Conservation (phyloP, 441 rosid genomes). For the Raphanus hybrid region DNA sequence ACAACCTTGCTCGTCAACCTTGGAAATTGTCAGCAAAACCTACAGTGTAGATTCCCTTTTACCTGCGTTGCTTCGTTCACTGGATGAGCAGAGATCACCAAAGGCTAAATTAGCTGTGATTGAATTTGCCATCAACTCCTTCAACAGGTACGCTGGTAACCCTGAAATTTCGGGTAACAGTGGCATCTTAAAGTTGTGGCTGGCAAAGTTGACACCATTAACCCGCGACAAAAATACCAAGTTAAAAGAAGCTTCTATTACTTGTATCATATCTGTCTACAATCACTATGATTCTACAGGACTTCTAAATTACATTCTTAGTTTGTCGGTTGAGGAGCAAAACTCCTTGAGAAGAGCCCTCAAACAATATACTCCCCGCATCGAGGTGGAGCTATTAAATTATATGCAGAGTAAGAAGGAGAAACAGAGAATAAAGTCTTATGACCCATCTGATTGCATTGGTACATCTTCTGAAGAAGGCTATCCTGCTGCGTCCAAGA, state of each 20-base stretch:
- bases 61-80: conserved; percentile 93
- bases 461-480: conserved; percentile 97
- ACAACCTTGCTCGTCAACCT: conserved; percentile 83
- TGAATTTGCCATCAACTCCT: conserved; percentile 87
- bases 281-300: conserved; percentile 84
- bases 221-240: conserved; percentile 90
- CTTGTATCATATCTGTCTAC: conserved; percentile 94
- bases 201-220: conserved; percentile 87
- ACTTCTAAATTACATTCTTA: conserved; percentile 91
- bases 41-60: conserved; percentile 90
- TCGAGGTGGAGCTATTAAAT: conserved; percentile 96
- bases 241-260: conserved; percentile 91
- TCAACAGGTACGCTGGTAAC: conserved; percentile 75
- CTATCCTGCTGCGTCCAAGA: conserved; percentile 65
- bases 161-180: conserved; percentile 82
- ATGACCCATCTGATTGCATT: conserved; percentile 87
- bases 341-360: conserved; percentile 92
- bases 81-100: conserved; percentile 99
- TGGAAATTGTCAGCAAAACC: conserved; percentile 90
- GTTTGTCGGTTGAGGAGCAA: conserved; percentile 97
- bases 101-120: conserved; percentile 99
- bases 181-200: conserved; percentile 94
- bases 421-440: conserved; percentile 80
- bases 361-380: conserved; percentile 94
- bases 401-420: conserved; percentile 96